Conservation (phyloP, 805 yeast genomes). For the Pichia cephalocereana region DNA sequence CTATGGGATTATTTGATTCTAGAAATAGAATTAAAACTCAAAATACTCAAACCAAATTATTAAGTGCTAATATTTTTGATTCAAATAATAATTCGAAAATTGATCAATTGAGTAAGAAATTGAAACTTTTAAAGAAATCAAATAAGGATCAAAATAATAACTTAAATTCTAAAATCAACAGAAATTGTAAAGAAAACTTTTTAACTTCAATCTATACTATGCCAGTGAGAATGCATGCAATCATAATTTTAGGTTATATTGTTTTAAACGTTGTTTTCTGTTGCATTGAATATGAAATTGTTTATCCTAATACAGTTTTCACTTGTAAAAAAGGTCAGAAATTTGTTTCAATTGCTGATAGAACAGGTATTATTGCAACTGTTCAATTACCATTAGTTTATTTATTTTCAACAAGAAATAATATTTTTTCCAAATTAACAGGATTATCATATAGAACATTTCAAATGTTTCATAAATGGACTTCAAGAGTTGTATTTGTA, state of each 20-base stretch:
- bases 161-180: neutral
- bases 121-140: neutral
- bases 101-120: neutral
- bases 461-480: slow-evolving; percentile 31
- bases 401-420: slow-evolving; percentile 29
- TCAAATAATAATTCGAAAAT: neutral
- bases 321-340: slow-evolving; percentile 21
- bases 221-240: slow-evolving; percentile 27
- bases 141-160: neutral
- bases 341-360: slow-evolving; percentile 31
- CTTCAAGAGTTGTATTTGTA: slow-evolving; percentile 31
- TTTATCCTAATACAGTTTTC: slow-evolving; percentile 25
- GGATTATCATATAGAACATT: slow-evolving; percentile 29
- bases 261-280: slow-evolving; percentile 20
- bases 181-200: slow-evolving; percentile 3
- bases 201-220: slow-evolving; percentile 16
- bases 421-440: slow-evolving; percentile 22
- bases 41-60: neutral
- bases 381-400: slow-evolving; percentile 29
- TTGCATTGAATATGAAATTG: slow-evolving; percentile 20
- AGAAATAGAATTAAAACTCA: slow-evolving; percentile 1
- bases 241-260: slow-evolving; percentile 22
- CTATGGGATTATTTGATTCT: slow-evolving; percentile 6
- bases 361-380: slow-evolving; percentile 38
- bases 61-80: neutral